Evolutionary conservation across 495 filamentous ascomycete species (phyloP).

Genomic region (Thermothielavioides terrestris): DNA sequence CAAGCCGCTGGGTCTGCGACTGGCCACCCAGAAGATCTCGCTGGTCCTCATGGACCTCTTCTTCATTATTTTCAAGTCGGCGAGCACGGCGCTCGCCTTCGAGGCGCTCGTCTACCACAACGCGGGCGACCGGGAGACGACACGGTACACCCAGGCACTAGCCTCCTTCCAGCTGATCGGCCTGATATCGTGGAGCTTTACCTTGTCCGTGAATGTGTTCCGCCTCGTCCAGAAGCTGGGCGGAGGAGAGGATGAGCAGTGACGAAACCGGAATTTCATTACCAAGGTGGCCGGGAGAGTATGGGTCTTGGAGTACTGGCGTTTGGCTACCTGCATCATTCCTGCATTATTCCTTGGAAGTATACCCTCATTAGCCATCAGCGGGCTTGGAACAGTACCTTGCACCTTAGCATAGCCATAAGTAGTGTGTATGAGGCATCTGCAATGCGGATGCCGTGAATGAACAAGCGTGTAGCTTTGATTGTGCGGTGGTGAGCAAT

Average conservation of each 20-base stretch:
- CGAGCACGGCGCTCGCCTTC: conserved; percentile 85
- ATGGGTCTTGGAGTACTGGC: too few relatives aligned
- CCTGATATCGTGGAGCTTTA: conserved; percentile 79
- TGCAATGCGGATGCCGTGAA: too few relatives aligned
- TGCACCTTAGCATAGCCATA: too few relatives aligned
- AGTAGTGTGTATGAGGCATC: too few relatives aligned
- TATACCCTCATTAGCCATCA: too few relatives aligned
- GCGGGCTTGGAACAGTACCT: too few relatives aligned
- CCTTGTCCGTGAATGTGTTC: conserved; percentile 81
- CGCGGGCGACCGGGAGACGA: conserved; percentile 41
- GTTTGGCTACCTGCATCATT: too few relatives aligned
- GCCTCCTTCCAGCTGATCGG: conserved; percentile 75
- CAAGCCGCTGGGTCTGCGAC: conserved; percentile 81
- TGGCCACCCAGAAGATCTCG: conserved; percentile 71
- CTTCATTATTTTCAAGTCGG: conserved; percentile 93
- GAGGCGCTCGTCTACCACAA: conserved; percentile 66
- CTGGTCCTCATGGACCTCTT: conserved; percentile 85
- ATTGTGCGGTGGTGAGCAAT: too few relatives aligned
- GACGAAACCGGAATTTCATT: not conserved
- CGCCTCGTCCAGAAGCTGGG: conserved; percentile 70
- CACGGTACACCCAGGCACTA: conserved; percentile 65
- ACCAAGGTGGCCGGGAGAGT: too few relatives aligned
- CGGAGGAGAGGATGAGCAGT: conserved; percentile 38
- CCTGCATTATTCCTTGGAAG: too few relatives aligned
- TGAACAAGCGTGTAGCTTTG: too few relatives aligned